Base-by-base conservation (phyloP, 345 rosid genomes). In the Salix caprea region DNA sequence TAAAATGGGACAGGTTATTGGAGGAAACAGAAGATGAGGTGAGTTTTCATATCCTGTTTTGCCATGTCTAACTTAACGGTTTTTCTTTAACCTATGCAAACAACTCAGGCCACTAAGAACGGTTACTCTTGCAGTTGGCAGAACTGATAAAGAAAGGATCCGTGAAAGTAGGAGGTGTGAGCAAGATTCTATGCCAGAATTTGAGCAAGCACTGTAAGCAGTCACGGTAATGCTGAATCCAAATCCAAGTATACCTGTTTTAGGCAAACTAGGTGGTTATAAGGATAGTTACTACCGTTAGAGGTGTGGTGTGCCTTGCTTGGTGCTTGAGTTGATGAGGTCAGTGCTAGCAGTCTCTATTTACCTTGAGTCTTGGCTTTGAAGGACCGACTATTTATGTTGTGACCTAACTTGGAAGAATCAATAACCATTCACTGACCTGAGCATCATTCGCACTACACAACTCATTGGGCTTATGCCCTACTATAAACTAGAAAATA, bases 11-110 rank as follows among this genome's bases (percentile, higher is more conserved):
- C 85, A 92, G 98, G 84, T 90, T 96, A 76, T 89, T 93, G 50
- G 95, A 96, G 89, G 94, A 93, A 75, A 90, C 91, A 21, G 99
- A 96, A 90, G 99, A 93, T 76, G 92, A 91, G 93, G 99, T 90
- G 77, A 85, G 82, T 67, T 77, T 72, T 46, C 69, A 48, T 67
- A 69, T 46, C 60, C 37, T 60, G 52, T 70, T 65, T 30, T 66
- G 67, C 15, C 16, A 81, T 80, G 64, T 74, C 48, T 34, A 46
- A 23, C n/a, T 76, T 77, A 30, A 65, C 11, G 16, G 18, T 18
- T 10, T 70, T 44, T 34, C 21, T 42, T 40, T 60, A 65, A 44
- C 13, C 70, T 14, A 75, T 14, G 60, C 54, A 48, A 5, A 65
- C 42, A 67, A 46, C 54, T 5, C 72, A 32, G 65, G 61, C 39